These are phyloP conservation scores for Lichtheimia ramosa DNA, from an alignment of 371 early-diverging fungal species.

Conservation along the genomic window DNA sequence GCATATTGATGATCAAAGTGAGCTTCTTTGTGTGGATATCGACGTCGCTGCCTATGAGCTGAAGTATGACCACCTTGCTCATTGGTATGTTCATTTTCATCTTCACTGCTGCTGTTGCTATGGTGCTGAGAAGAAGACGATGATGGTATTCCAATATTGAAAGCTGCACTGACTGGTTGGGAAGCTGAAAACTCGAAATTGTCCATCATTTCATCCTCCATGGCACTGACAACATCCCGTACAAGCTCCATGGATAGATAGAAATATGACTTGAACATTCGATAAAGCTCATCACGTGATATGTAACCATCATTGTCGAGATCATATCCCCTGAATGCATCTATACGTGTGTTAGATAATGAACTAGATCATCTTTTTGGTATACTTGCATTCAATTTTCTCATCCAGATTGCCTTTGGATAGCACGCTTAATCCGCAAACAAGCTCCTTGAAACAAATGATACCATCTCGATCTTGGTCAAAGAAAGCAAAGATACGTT, in stretches of 20 bases:
- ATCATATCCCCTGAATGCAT: constrained; percentile 91
- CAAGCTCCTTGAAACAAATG: constrained; percentile 84
- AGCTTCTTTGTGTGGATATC: constrained; percentile 40
- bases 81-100: constrained; percentile 15
- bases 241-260: constrained; percentile 87
- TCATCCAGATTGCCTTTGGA: constrained; percentile 90
- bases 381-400: constrained; percentile 72
- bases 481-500: constrained; percentile 87
- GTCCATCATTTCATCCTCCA: constrained; percentile 91
- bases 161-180: constrained; percentile 92
- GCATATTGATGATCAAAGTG: constrained; percentile 34
- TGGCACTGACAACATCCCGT: constrained; percentile 84
- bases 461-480: constrained; percentile 79
- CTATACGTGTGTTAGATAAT: constrained; percentile 34
- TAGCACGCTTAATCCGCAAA: constrained; percentile 78
- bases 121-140: constrained; percentile 24
- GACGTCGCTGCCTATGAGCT: constrained; percentile 7
- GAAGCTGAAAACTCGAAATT: constrained; percentile 85
- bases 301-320: constrained; percentile 87
- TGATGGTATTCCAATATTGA: constrained; percentile 80
- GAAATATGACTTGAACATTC: constrained; percentile 91
- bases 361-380: not conserved
- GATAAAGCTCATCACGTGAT: constrained; percentile 81
- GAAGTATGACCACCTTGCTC: not conserved
- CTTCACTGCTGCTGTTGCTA: constrained; percentile 8